Evolutionary conservation across 2,329 filamentous ascomycete species (phyloP).

Genomic region (Chrysoporthe cubensis): DNA sequence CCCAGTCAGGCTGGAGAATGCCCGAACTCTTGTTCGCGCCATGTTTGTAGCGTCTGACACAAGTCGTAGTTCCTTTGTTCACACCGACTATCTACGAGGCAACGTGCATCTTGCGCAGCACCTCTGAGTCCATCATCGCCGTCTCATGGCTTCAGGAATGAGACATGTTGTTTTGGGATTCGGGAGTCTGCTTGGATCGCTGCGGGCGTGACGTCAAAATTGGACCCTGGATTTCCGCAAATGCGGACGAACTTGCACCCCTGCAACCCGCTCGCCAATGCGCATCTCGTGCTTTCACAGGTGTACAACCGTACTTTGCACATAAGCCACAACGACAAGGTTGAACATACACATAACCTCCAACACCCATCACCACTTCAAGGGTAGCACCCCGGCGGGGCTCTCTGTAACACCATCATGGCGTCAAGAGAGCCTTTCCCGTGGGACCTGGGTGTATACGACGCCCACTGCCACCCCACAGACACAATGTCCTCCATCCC

Average conservation of each 20-base stretch:
- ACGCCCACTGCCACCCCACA: slow-evolving; percentile 85
- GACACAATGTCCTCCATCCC: slow-evolving; percentile 70
- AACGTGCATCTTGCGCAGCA: background rate
- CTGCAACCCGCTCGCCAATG: background rate
- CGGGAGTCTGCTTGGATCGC: background rate
- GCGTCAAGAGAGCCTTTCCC: slow-evolving; percentile 53
- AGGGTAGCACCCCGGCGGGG: background rate
- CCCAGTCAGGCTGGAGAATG: too few species aligned
- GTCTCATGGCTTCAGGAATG: background rate
- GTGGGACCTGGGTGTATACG: slow-evolving; percentile 73
- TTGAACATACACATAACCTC: too few species aligned
- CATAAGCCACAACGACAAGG: background rate
- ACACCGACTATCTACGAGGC: background rate
- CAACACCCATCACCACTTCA: background rate
- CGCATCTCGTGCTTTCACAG: background rate
- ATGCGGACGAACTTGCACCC: too few species aligned
- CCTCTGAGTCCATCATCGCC: background rate
- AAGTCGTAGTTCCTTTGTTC: background rate
- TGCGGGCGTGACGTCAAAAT: slow-evolving; percentile 2
- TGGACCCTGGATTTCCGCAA: slow-evolving; percentile 1
- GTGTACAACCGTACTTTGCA: background rate
- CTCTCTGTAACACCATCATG: slow-evolving; percentile 11
- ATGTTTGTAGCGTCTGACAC: background rate
- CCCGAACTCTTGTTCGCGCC: background rate
- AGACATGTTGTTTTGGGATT: background rate